Conservation (phyloP, 192 early-diverging fungal genomes). For the Mortierella hygrophila region DNA sequence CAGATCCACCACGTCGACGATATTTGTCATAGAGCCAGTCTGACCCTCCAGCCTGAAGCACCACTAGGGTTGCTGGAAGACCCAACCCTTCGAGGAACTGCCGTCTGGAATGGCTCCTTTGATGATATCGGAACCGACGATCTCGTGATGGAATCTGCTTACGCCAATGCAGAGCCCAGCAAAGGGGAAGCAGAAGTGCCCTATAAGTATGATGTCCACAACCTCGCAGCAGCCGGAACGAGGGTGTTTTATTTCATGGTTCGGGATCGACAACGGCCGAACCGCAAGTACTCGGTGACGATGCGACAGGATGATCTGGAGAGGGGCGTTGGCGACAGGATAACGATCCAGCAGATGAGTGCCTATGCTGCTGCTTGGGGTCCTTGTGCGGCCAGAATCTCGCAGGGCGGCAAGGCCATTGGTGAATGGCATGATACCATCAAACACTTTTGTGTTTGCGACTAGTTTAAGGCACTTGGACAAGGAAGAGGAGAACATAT, state of each 20-base stretch:
- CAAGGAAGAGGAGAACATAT: too few relatives aligned
- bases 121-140: slow-evolving; percentile 44
- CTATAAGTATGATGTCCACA: background rate
- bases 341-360: slow-evolving; percentile 48
- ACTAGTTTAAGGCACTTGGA: background rate
- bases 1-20: slow-evolving; percentile 26
- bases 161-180: slow-evolving; percentile 25
- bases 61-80: background rate
- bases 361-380: slow-evolving; percentile 35
- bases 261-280: slow-evolving; percentile 26
- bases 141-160: slow-evolving; percentile 51
- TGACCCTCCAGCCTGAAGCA: background rate
- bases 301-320: slow-evolving; percentile 42
- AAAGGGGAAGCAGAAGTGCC: background rate
- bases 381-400: slow-evolving; percentile 20
- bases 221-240: background rate
- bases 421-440: slow-evolving; percentile 33
- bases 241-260: slow-evolving; percentile 49
- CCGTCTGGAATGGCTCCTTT: slow-evolving; percentile 9
- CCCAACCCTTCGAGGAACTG: background rate
- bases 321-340: slow-evolving; percentile 10
- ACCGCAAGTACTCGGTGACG: slow-evolving; percentile 43
- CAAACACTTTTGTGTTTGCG: slow-evolving; percentile 54
- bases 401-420: slow-evolving; percentile 28
- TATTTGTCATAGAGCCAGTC: slow-evolving; percentile 22